Base-by-base conservation (phyloP, 495 filamentous ascomycete species). In the Entonaema liquescens region DNA sequence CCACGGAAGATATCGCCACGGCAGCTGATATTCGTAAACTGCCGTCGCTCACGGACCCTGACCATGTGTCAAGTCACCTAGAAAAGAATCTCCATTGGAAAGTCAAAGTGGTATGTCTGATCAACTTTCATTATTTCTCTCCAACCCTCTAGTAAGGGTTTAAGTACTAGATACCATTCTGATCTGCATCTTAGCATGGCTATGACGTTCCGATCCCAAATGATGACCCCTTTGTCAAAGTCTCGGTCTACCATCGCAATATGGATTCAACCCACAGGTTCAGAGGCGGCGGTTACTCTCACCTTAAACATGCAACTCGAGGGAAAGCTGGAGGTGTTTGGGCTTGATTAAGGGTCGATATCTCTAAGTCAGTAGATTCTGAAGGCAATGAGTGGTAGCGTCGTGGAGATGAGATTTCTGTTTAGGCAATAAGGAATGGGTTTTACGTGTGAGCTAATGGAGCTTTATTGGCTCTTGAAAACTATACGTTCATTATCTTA, bases 161-260 rank as follows among this genome's bases (percentile, higher is more conserved):
- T 21, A n/a, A 9, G 2, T 35, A 5, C 15, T n/a, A 40, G 0
- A n/a, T n/a, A n/a, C 17, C 5, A n/a, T 17, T n/a, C 52, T 55
- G 17, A 55, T 31, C 28, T 55, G 1, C 25, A 5, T 17, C 6
- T n/a, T 57, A 57, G 54, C 19, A 57, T 4, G 54, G 31, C 5
- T 0, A 57, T 2, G 54, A 57, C 12, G 8, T 57, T 23, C 31
- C 28, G 2, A 19, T 56, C 19, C 54, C 54, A 1, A 36, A 21
- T 9, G 54, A 57, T 5, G 54, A 57, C 29, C 54, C 54, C n/a
- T 57, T 57, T 13, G 31, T 57, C 5, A 21, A 35, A 21, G 54
- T 57, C 19, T 57, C 54, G n/a, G 54, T 57, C 19, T 57, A 35
- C 11, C n/a, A 36, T 57, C 28, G n/a, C 17, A 21, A 21, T 8